Conservation (phyloP, 495 filamentous ascomycete genomes). For the Hypoxylon trugodes region DNA sequence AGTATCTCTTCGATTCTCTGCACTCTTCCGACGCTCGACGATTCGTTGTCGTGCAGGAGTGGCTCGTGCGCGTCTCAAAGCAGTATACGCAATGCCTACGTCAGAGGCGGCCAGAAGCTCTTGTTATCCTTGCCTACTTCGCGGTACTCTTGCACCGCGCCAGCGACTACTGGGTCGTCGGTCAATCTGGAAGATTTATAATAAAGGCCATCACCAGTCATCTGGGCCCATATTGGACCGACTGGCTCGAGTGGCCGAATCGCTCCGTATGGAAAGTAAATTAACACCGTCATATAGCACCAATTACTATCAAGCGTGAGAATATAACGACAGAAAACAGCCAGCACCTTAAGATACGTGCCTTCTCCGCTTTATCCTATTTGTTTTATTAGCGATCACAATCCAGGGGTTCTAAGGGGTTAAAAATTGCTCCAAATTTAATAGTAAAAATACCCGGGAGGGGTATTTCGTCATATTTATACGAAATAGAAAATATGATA, state of each 20-base stretch:
- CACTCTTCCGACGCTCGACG: background rate
- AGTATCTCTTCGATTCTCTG: background rate
- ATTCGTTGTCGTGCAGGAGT: background rate
- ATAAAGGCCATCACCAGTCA: conserved; percentile 1
- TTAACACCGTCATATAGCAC: too few relatives aligned
- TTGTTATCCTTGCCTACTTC: conserved; percentile 56
- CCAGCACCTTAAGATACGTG: too few relatives aligned
- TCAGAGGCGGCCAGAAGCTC: conserved; percentile 24
- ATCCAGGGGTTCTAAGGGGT: too few relatives aligned
- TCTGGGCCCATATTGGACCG: background rate
- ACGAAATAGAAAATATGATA: too few relatives aligned
- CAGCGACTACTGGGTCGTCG: conserved; percentile 50
- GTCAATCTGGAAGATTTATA: conserved; percentile 45
- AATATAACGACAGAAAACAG: too few relatives aligned
- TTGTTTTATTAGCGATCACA: too few relatives aligned
- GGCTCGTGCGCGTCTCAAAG: background rate
- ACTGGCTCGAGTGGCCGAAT: background rate
- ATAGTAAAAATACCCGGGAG: too few relatives aligned
- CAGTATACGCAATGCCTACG: background rate
- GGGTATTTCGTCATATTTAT: too few relatives aligned
- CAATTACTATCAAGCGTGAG: too few relatives aligned
- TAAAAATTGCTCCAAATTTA: too few relatives aligned
- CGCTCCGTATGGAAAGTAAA: too few relatives aligned
- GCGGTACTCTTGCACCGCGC: conserved; percentile 46
- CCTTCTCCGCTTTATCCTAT: too few relatives aligned